Evolutionary conservation across 805 yeast genomes (phyloP).

Genomic region (Schizosaccharomyces octosporus): DNA sequence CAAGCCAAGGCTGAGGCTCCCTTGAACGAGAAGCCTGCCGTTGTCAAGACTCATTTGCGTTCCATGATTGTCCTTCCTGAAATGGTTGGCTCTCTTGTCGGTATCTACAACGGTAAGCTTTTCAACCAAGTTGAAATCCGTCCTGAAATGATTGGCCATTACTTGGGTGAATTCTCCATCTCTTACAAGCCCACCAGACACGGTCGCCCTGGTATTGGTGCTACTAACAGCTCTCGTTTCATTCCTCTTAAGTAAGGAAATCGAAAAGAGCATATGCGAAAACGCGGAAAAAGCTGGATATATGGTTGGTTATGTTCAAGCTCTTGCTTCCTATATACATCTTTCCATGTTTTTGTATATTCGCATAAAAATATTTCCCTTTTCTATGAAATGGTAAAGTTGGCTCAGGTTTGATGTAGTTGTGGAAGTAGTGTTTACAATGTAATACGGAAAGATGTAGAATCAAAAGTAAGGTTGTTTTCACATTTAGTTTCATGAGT

Average conservation of each 20-base stretch:
- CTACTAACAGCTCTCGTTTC: conserved; percentile 27
- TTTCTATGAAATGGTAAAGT: too few relatives aligned
- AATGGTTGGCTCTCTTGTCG: conserved; percentile 97
- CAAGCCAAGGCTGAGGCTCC: conserved; percentile 75
- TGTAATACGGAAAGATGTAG: too few relatives aligned
- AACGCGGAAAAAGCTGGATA: not conserved
- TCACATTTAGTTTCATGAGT: too few relatives aligned
- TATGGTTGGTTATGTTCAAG: not conserved
- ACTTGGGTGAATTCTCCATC: conserved; percentile 99
- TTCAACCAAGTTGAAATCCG: conserved; percentile 97
- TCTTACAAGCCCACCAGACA: conserved; percentile 99
- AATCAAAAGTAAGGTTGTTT: too few relatives aligned
- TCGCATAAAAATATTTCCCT: not conserved
- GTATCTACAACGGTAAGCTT: conserved; percentile 98
- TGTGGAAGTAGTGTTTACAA: too few relatives aligned
- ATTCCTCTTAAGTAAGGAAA: conserved; percentile 10
- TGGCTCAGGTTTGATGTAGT: too few relatives aligned
- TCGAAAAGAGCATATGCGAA: not conserved
- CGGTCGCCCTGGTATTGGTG: conserved; percentile 77
- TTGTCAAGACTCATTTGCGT: conserved; percentile 97
- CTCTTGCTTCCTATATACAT: not conserved
- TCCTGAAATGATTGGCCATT: conserved; percentile 99
- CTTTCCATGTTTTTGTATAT: not conserved
- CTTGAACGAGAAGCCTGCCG: conserved; percentile 86
- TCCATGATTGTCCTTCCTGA: conserved; percentile 97